Evolutionary conservation across 2,329 filamentous ascomycete species (phyloP).

Genomic region (Aureobasidium sp.): DNA sequence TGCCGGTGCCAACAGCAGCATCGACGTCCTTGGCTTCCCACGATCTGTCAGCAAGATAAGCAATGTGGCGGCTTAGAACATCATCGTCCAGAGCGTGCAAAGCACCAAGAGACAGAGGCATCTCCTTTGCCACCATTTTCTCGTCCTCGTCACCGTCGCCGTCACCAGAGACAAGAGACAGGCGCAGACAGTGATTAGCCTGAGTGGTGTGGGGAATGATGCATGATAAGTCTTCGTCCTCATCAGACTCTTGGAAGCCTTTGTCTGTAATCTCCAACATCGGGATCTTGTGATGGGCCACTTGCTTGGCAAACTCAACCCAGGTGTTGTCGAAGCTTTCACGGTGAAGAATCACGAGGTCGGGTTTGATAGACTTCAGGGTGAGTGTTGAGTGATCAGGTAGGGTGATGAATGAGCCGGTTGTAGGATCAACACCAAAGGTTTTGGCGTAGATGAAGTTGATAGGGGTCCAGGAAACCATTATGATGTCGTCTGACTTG

Average conservation of each 20-base stretch:
- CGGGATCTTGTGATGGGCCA: not conserved
- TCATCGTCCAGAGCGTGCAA: conserved; percentile 7
- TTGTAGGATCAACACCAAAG: too few relatives aligned
- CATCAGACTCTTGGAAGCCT: too few relatives aligned
- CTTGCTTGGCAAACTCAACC: not conserved
- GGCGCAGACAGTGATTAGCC: not conserved
- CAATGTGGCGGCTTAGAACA: conserved; percentile 10
- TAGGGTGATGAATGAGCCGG: not conserved
- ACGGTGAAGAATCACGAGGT: conserved; percentile 10
- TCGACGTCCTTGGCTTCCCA: not conserved
- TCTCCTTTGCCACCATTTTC: not conserved
- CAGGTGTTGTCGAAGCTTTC: not conserved
- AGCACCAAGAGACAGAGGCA: not conserved
- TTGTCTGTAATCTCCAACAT: conserved; percentile 8
- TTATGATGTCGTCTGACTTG: not conserved
- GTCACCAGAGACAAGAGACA: not conserved
- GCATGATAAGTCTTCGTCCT: not conserved
- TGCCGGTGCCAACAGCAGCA: not conserved
- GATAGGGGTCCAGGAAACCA: not conserved
- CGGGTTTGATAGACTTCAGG: not conserved
- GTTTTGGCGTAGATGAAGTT: not conserved
- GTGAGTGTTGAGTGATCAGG: not conserved
- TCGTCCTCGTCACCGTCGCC: not conserved
- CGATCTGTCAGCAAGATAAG: not conserved
- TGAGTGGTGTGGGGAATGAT: not conserved